Conservation (phyloP, 192 early-diverging fungal species). For the Gorgonomyces haynaldii region DNA sequence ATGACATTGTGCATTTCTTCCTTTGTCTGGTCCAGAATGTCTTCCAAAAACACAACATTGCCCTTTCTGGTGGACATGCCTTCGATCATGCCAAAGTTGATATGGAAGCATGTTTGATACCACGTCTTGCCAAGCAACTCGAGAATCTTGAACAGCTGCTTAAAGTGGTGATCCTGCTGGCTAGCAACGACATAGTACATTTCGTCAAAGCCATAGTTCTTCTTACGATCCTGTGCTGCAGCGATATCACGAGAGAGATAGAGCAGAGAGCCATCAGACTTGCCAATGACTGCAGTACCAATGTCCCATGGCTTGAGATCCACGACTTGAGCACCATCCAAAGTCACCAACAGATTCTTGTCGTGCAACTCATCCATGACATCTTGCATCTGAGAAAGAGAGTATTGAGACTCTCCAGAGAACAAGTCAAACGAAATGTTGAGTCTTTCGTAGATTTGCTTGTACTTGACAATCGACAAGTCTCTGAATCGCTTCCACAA, state of each 20-base stretch:
- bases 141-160: constrained; percentile 89
- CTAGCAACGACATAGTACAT: constrained; percentile 87
- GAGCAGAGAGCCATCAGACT: constrained; percentile 83
- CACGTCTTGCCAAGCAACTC: constrained; percentile 73
- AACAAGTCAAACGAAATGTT: constrained; percentile 89
- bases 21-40: constrained; percentile 78
- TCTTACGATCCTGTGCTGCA: constrained; percentile 81
- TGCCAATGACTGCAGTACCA: constrained; percentile 69
- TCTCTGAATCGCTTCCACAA: constrained; percentile 86
- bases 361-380: constrained; percentile 59
- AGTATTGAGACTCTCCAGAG: constrained; percentile 89
- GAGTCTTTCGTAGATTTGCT: constrained; percentile 79
- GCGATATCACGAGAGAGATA: constrained; percentile 97
- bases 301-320: constrained; percentile 77
- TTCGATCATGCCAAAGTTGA: constrained; percentile 90
- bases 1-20: constrained; percentile 86
- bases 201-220: constrained; percentile 79
- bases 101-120: constrained; percentile 71
- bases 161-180: constrained; percentile 83
- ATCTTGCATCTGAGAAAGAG: constrained; percentile 55
- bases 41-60: constrained; percentile 88
- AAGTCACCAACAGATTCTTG: constrained; percentile 57
- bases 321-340: constrained; percentile 76
- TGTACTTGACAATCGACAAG: constrained; percentile 83
- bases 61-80: constrained; percentile 93